Evolutionary conservation across 1,284 basidiomycete species (phyloP), one percentile per base, ranked within the genome.

Genomic region (Trametes polyzona): DNA sequence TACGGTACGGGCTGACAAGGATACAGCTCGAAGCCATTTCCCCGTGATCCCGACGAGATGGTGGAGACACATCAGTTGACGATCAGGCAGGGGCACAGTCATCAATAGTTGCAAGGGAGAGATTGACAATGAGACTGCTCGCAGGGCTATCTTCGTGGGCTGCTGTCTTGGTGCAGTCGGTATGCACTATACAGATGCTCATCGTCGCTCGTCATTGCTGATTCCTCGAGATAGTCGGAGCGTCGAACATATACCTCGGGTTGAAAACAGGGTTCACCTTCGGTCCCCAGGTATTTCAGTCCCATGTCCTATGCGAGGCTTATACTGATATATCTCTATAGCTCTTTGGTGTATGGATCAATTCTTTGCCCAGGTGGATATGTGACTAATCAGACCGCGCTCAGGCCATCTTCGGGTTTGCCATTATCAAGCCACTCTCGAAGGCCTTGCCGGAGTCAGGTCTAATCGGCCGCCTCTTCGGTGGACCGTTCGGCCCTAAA

Each of bases 181-280:
- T 71, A 23, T 9, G 27, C 23, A 51, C 40, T 36, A n/a, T n/a
- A n/a, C n/a, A n/a, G n/a, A n/a, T n/a, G n/a, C n/a, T n/a, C n/a
- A n/a, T n/a, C n/a, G n/a, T n/a, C n/a, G n/a, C n/a, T n/a, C n/a
- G n/a, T n/a, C n/a, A n/a, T n/a, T n/a, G n/a, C n/a, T n/a, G n/a
- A n/a, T n/a, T n/a, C n/a, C n/a, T n/a, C n/a, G n/a, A n/a, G n/a
- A 4, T 32, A 66, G 65, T 67, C 33, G 64, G 64, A 40, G 64
- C 65, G 11, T 67, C 65, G 14, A 65, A 65, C 48, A 67, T 88
- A 56, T 88, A 89, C 69, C 80, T 89, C 30, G 84, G 87, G 41
- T 69, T 89, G 57, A 89, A 89, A 74, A 87, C 85, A 1, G 85
- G 86, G 26, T 83, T 86, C 67, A 87, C 84, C 9, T 87, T 87